These are phyloP conservation scores for Colletotrichum destructivum DNA, from an alignment of 2,329 filamentous ascomycete genomes.

Conservation along the genomic window DNA sequence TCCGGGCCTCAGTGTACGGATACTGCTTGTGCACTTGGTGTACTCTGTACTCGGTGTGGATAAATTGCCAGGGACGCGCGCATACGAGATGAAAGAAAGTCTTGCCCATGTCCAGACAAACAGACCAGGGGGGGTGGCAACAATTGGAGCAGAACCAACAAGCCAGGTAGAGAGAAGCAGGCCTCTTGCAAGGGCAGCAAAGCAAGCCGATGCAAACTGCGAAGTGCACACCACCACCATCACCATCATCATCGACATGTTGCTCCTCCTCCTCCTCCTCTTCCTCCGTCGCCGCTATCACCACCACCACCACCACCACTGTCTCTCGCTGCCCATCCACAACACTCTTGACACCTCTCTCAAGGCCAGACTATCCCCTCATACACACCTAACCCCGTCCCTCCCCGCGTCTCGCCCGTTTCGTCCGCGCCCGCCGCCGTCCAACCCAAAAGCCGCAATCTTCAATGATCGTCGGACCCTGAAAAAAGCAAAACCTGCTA, in stretches of 20 bases:
- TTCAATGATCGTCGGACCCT: constrained; percentile 42
- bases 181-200: not conserved
- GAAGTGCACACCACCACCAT: constrained; percentile 27
- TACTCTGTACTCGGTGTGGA: not conserved
- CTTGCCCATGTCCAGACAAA: constrained; percentile 4
- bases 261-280: constrained; percentile 6
- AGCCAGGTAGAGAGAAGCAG: not conserved
- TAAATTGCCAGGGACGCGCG: not conserved
- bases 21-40: not conserved
- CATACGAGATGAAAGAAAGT: constrained; percentile 21
- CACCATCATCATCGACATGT: constrained; percentile 5
- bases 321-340: not conserved
- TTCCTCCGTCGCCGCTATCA: constrained; percentile 8
- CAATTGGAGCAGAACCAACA: constrained; percentile 6
- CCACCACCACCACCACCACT: constrained; percentile 24
- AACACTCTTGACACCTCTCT: not conserved
- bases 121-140: not conserved
- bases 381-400: constrained; percentile 4
- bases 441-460: constrained; percentile 33
- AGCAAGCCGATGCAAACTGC: not conserved
- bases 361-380: not conserved
- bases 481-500: constrained; percentile 11
- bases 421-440: constrained; percentile 10
- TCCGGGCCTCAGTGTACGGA: not conserved
- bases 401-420: constrained; percentile 28